Evolutionary conservation across 805 yeast species (phyloP), one percentile per base, ranked within the genome.

Genomic region (Wickerhamiella occidentalis): DNA sequence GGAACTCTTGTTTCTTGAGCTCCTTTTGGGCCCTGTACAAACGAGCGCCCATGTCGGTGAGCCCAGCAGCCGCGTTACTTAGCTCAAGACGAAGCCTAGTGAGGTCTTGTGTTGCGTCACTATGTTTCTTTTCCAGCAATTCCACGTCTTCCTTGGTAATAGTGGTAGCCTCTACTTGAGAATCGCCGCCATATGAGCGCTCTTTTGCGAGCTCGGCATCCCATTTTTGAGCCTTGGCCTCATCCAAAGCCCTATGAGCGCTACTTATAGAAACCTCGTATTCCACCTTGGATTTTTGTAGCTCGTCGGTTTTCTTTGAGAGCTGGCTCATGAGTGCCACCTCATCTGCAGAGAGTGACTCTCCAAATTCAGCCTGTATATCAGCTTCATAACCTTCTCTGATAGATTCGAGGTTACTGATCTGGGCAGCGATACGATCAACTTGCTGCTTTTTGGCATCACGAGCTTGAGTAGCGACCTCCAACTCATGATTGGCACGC

Each of bases 201-300:
- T 40, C 44, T 15, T 25, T 40, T 4, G 44, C 30, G 6, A 40
- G 44, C 25, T 15, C 29, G 5, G 44, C 44, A 25, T 40, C 44
- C 44, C 44, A 40, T 23, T 40, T 40, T 23, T 40, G 30, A 25
- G 30, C 30, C 19, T 40, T 25, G 21, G 44, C 44, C 8, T 23
- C 44, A n/a, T 40, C 30, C 13, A 40, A n/a, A 13, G 29, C 44
- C n/a, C 44, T 23, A 11, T 40, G 7, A 3, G 15, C 12, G 8
- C 30, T 40, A 9, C 19, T 3, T 5, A 40, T 11, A 21, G 8
- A 3, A 40, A 7, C 17, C 22, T 15, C 25, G 19, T 15, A 18
- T 7, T 12, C 36, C 6, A 19, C 41, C 15, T 42, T 30, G 33
- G 23, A 13, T 25, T 13, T 21, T 17, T 44, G 30, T 13, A 44